phyloP scores from a whole-genome alignment of 805 yeast species.

The Lachancea quebecensis region DNA sequence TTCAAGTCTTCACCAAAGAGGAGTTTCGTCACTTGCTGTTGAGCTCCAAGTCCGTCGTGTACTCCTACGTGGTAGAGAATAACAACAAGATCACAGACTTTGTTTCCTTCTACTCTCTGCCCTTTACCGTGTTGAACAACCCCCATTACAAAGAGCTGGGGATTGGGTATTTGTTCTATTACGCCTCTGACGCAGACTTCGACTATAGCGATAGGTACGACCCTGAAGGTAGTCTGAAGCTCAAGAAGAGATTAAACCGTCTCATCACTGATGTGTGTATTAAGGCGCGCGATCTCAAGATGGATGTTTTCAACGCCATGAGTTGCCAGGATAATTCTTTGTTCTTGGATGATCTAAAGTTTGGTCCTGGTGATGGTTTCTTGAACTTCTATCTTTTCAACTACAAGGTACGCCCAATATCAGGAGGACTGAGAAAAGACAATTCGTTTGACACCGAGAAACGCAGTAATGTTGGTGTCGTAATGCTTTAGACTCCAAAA shows the following conservation, averaged over 20 bases:
- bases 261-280: conserved; percentile 72
- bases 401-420: conserved; percentile 71
- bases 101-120: conserved; percentile 81
- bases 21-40: conserved; percentile 74
- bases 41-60: conserved; percentile 57
- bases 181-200: conserved; percentile 65
- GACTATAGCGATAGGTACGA: conserved; percentile 34
- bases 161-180: conserved; percentile 84
- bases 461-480: conserved; percentile 85
- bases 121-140: conserved; percentile 73
- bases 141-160: conserved; percentile 59
- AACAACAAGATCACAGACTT: conserved; percentile 73
- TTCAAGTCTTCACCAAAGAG: conserved; percentile 55
- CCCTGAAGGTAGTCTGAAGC: conserved; percentile 35
- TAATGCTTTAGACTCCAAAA: conserved; percentile 48
- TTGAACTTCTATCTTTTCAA: conserved; percentile 89
- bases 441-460: conserved; percentile 45
- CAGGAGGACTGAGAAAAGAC: conserved; percentile 66
- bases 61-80: conserved; percentile 65
- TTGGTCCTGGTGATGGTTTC: conserved; percentile 90
- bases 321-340: conserved; percentile 84
- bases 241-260: conserved; percentile 52
- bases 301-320: conserved; percentile 91
- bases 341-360: conserved; percentile 75
- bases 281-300: conserved; percentile 54